Conservation (phyloP, 1,139 yeast species). For the Yamadazyma diospyri region DNA sequence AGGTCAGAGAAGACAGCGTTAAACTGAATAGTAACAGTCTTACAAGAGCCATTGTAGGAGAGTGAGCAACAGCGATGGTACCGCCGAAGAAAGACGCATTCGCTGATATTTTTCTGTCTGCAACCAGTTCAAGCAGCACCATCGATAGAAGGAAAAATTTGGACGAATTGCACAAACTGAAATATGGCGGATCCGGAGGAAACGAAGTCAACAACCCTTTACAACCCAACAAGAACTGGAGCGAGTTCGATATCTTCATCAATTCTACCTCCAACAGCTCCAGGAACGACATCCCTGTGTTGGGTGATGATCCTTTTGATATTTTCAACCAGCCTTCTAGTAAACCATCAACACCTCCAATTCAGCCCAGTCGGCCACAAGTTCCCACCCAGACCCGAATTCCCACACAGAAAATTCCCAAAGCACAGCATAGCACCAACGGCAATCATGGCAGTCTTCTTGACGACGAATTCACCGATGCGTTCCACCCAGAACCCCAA, state of each 20-base stretch:
- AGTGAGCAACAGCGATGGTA: too few relatives aligned
- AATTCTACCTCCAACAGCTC: slow-evolving; percentile 1
- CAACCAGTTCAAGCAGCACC: slow-evolving; percentile 15
- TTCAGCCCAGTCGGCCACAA: too few relatives aligned
- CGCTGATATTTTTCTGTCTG: slow-evolving; percentile 44
- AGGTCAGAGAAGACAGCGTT: too few relatives aligned
- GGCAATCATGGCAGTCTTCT: slow-evolving; percentile 19
- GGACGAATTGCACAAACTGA: slow-evolving; percentile 12
- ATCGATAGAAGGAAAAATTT: slow-evolving; percentile 11
- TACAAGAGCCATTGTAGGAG: too few relatives aligned
- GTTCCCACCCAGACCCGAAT: slow-evolving; percentile 1
- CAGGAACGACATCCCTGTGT: slow-evolving; percentile 3
- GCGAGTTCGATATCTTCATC: slow-evolving; percentile 14
- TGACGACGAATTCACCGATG: slow-evolving; percentile 46
- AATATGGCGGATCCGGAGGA: background rate
- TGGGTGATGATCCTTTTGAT: slow-evolving; percentile 23
- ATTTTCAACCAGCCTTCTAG: slow-evolving; percentile 13
- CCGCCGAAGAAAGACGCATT: slow-evolving; percentile 48
- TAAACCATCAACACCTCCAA: background rate
- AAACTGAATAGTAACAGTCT: too few relatives aligned
- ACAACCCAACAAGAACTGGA: slow-evolving; percentile 8
- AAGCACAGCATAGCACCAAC: background rate
- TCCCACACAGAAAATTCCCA: background rate
- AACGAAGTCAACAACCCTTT: slow-evolving; percentile 1
- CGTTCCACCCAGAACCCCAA: slow-evolving; percentile 18